Evolutionary conservation across 2,329 filamentous ascomycete genomes (phyloP).

Genomic region (Nakataea oryzae): DNA sequence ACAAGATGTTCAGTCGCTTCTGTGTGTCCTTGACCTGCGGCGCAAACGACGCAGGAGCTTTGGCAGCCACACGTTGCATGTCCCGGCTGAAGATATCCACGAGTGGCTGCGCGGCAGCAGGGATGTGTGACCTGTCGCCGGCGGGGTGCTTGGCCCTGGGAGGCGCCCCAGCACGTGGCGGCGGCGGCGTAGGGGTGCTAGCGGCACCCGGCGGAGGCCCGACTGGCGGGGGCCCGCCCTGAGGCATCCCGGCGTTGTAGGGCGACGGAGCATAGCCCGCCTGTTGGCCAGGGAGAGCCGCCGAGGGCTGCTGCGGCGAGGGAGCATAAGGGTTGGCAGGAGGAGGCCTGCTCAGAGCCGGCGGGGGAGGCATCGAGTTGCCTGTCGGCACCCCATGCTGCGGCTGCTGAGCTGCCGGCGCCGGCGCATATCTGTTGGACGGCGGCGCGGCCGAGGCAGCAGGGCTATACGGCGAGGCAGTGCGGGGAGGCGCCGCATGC

Average conservation of each 20-base stretch:
- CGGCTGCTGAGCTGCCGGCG: constrained; percentile 41
- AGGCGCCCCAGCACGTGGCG: constrained; percentile 32
- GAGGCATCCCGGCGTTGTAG: constrained; percentile 29
- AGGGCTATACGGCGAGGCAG: constrained; percentile 76
- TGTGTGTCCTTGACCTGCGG: constrained; percentile 88
- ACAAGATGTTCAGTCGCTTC: constrained; percentile 85
- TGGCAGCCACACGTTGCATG: constrained; percentile 78
- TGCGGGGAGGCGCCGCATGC: constrained; percentile 57
- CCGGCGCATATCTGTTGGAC: constrained; percentile 65
- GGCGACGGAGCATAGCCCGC: constrained; percentile 50
- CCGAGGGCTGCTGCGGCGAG: constrained; percentile 18
- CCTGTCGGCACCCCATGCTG: constrained; percentile 24
- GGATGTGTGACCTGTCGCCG: constrained; percentile 86
- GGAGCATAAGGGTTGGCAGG: constrained; percentile 34
- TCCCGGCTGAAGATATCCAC: constrained; percentile 74
- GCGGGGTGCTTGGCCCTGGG: constrained; percentile 61
- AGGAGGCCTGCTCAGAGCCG: constrained; percentile 32
- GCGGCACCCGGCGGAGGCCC: constrained; percentile 27
- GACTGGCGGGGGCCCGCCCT: constrained; percentile 23
- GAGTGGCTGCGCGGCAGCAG: constrained; percentile 61
- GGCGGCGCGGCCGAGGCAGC: constrained; percentile 62
- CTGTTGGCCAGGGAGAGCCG: constrained; percentile 17
- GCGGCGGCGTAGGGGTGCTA: constrained; percentile 37
- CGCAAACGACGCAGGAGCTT: constrained; percentile 78
- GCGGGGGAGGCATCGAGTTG: constrained; percentile 27